These are phyloP conservation scores for Brettanomyces bruxellensis DNA, from an alignment of 805 yeast species.

Conservation along the genomic window DNA sequence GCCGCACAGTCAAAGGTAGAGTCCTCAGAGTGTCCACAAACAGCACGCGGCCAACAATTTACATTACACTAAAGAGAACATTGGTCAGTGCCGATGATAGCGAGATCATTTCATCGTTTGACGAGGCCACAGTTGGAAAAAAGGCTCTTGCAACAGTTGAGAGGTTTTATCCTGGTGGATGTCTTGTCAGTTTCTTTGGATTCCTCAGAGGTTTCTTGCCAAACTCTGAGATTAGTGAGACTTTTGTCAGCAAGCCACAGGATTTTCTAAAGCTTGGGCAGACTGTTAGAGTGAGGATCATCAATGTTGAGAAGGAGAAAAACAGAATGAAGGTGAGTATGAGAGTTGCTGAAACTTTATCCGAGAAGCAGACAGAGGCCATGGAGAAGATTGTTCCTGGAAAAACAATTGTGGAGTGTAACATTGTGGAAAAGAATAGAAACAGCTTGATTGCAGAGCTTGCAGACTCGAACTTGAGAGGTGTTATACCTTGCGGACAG, in stretches of 20 bases:
- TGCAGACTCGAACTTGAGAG: slow-evolving; percentile 43
- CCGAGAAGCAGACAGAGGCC: slow-evolving; percentile 36
- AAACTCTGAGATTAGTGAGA: slow-evolving; percentile 80
- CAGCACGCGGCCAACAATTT: slow-evolving; percentile 37
- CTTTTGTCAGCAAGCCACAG: slow-evolving; percentile 67
- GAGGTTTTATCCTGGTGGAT: slow-evolving; percentile 66
- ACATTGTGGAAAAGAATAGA: slow-evolving; percentile 65
- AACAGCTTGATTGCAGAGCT: slow-evolving; percentile 64
- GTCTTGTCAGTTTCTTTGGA: slow-evolving; percentile 77
- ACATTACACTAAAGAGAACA: slow-evolving; percentile 75
- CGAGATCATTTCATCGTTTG: slow-evolving; percentile 33
- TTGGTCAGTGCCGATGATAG: slow-evolving; percentile 60
- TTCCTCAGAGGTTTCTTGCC: slow-evolving; percentile 74
- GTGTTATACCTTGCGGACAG: slow-evolving; percentile 67
- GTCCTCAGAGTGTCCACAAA: slow-evolving; percentile 41
- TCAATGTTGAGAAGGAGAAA: slow-evolving; percentile 44
- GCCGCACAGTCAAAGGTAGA: slow-evolving; percentile 71
- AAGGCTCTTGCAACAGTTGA: slow-evolving; percentile 69
- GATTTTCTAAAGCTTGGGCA: slow-evolving; percentile 80
- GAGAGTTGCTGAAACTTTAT: slow-evolving; percentile 48
- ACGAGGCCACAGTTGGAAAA: slow-evolving; percentile 33
- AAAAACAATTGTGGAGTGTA: slow-evolving; percentile 47
- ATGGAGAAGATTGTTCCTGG: slow-evolving; percentile 49
- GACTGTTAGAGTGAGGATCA: slow-evolving; percentile 63
- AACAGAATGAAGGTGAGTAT: slow-evolving; percentile 64